Evolutionary conservation across 2,329 filamentous ascomycete species (phyloP).

Genomic region (Fusarium zealandicum): DNA sequence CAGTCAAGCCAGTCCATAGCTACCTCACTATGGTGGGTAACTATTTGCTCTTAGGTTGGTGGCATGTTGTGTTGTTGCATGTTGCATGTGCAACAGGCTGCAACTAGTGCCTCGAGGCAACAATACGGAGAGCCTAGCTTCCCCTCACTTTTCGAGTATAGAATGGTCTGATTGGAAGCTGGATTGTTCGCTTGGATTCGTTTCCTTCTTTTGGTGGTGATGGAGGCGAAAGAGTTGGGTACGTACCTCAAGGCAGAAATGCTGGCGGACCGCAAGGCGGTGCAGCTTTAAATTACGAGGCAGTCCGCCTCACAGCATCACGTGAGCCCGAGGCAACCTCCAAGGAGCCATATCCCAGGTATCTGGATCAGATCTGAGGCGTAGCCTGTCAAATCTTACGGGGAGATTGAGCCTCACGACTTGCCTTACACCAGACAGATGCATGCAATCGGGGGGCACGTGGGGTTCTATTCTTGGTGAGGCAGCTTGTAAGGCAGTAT

Average conservation of each 20-base stretch:
- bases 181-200: background rate
- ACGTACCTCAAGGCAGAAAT: constrained; percentile 12
- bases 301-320: background rate
- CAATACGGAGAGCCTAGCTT: background rate
- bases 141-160: background rate
- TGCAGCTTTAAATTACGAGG: background rate
- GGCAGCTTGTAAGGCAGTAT: background rate
- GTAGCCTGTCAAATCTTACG: background rate
- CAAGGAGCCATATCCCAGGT: background rate
- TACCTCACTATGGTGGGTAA: background rate
- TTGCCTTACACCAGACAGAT: background rate
- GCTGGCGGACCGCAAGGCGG: constrained; percentile 16
- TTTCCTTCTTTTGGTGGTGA: background rate
- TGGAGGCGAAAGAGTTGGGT: background rate
- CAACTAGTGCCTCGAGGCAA: constrained; percentile 9
- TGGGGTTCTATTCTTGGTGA: constrained; percentile 1
- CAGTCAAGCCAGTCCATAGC: background rate
- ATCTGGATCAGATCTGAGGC: too few species aligned
- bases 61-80: background rate
- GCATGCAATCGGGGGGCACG: background rate
- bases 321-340: background rate
- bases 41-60: background rate
- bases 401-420: constrained; percentile 1
- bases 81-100: background rate
- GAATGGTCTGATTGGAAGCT: constrained; percentile 1